Evolutionary conservation across 2,329 filamentous ascomycete species (phyloP).

Genomic region (Aspergillus eucalypticola): DNA sequence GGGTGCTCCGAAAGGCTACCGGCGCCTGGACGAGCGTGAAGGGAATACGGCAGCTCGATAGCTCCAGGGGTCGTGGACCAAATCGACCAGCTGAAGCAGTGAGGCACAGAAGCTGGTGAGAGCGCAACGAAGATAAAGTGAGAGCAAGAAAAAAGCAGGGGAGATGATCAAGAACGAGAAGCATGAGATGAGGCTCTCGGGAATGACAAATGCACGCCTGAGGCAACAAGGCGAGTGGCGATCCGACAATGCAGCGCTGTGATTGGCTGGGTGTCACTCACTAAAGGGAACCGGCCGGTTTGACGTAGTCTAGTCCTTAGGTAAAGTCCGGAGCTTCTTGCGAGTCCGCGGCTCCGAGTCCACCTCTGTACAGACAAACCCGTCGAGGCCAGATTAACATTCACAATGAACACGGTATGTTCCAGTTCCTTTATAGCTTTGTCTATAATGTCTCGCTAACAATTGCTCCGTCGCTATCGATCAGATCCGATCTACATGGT

Average conservation of each 20-base stretch:
- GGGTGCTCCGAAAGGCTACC: conserved; percentile 7
- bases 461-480: background rate
- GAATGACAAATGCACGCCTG: conserved; percentile 21
- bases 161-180: background rate
- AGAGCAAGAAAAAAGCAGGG: background rate
- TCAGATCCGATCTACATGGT: conserved; percentile 62
- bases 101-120: conserved; percentile 1
- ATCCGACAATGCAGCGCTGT: background rate
- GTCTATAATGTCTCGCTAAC: conserved; percentile 13
- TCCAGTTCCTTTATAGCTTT: background rate
- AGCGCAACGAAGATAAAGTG: background rate
- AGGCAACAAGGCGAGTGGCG: conserved; percentile 22
- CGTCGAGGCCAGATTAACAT: background rate
- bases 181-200: conserved; percentile 4
- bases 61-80: background rate
- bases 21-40: conserved; percentile 2
- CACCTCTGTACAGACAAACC: conserved; percentile 5
- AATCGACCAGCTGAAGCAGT: background rate
- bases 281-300: conserved; percentile 8
- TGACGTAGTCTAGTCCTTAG: conserved; percentile 21
- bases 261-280: background rate
- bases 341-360: background rate
- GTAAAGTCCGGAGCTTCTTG: too few species aligned
- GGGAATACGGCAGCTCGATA: background rate
- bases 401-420: conserved; percentile 56